These are phyloP conservation scores for Aspergillus sp. DNA, from an alignment of 2,329 filamentous ascomycete genomes.

Conservation along the genomic window DNA sequence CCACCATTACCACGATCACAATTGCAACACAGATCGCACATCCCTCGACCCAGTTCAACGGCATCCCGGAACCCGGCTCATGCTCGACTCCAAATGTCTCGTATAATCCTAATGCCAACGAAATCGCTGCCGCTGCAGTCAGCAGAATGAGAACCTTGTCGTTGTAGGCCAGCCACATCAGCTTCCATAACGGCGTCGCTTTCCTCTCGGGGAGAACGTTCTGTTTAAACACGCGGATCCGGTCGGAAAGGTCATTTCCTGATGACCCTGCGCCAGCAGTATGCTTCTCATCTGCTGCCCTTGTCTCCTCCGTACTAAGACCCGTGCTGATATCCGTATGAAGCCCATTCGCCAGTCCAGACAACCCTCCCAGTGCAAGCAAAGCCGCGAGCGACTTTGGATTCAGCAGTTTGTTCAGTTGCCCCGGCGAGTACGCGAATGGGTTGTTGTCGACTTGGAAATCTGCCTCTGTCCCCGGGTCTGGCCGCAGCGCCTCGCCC, in stretches of 20 bases:
- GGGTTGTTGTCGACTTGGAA: constrained; percentile 71
- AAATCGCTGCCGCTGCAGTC: constrained; percentile 66
- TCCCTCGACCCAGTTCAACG: constrained; percentile 75
- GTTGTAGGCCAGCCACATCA: constrained; percentile 76
- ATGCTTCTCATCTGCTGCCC: not conserved
- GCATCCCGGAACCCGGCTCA: constrained; percentile 19
- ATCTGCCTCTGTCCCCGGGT: constrained; percentile 70
- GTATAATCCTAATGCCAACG: constrained; percentile 70
- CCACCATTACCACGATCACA: constrained; percentile 71
- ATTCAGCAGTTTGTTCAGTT: constrained; percentile 71
- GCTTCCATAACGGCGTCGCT: constrained; percentile 63
- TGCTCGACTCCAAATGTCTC: constrained; percentile 30
- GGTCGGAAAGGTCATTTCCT: constrained; percentile 1
- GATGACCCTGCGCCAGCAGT: not conserved
- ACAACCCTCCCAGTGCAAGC: constrained; percentile 68
- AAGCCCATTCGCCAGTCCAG: constrained; percentile 69
- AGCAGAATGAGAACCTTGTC: constrained; percentile 73
- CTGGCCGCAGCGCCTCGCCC: constrained; percentile 65
- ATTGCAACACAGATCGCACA: constrained; percentile 78
- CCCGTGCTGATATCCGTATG: constrained; percentile 63
- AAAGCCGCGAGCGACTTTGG: constrained; percentile 73
- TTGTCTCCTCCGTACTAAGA: constrained; percentile 65
- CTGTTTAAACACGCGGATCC: constrained; percentile 49
- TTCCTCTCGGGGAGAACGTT: constrained; percentile 67
- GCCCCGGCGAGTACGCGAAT: constrained; percentile 69